Evolutionary conservation across 768 basidiomycete species (phyloP).

Genomic region (Melanogaster broomeanus): DNA sequence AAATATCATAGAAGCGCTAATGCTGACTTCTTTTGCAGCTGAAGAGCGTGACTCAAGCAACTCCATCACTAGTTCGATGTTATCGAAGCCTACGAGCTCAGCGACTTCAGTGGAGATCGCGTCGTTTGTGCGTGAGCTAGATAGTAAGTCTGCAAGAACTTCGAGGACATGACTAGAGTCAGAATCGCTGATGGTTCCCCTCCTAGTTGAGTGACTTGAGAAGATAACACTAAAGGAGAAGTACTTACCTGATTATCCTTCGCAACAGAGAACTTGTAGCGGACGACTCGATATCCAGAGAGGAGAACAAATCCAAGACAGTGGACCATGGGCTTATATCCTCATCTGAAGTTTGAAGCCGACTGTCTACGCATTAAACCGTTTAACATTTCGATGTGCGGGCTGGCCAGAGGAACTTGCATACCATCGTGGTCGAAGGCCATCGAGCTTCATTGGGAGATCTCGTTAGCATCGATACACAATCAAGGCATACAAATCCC

Average conservation of each 20-base stretch:
- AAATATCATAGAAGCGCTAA: background rate
- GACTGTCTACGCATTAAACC: constrained; percentile 13
- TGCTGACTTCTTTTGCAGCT: constrained; percentile 51
- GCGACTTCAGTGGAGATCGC: constrained; percentile 76
- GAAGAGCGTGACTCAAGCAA: constrained; percentile 59
- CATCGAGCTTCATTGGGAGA: constrained; percentile 11
- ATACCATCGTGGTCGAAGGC: constrained; percentile 16
- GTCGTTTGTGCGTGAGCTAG: constrained; percentile 56
- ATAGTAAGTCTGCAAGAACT: constrained; percentile 41
- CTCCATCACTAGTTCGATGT: constrained; percentile 75
- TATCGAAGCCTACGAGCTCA: constrained; percentile 83
- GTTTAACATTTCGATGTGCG: constrained; percentile 3
- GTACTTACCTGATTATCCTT: constrained; percentile 17
- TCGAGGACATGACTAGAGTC: constrained; percentile 8
- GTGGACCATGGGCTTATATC: constrained; percentile 24
- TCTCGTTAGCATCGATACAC: constrained; percentile 14
- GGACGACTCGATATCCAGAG: background rate
- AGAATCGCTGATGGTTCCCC: constrained; percentile 13
- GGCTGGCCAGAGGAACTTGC: background rate
- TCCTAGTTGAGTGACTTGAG: constrained; percentile 2
- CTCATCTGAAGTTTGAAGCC: constrained; percentile 6
- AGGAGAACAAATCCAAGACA: constrained; percentile 35
- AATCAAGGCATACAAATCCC: background rate
- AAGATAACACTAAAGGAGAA: background rate
- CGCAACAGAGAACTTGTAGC: constrained; percentile 6